Percentiles rank a stretch among this genome's conserved stretches.
These are phyloP conservation scores for Rubia occidens DNA, from an alignment of 305 asterid genomes.

Conservation along the genomic window DNA sequence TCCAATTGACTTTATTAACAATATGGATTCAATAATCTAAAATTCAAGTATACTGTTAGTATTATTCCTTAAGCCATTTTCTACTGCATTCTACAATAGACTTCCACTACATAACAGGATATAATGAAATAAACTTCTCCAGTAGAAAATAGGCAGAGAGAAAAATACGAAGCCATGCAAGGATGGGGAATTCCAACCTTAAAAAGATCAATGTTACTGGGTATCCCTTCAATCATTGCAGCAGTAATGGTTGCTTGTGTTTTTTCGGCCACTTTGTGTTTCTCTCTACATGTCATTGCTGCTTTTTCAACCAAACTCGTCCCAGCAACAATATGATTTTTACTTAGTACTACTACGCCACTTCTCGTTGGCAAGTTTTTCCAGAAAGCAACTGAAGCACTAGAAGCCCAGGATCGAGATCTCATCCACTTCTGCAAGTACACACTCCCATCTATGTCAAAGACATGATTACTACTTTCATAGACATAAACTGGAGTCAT, in stretches of 20 bases:
- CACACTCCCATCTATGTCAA: slow-evolving; percentile 77
- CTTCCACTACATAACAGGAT: background rate
- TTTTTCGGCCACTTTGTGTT: slow-evolving; percentile 61
- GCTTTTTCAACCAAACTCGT: slow-evolving; percentile 69
- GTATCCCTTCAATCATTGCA: slow-evolving; percentile 94
- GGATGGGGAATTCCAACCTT: slow-evolving; percentile 43
- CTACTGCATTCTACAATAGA: slow-evolving; percentile 1
- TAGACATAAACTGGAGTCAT: slow-evolving; percentile 26
- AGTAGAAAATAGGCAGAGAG: background rate
- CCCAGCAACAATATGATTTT: slow-evolving; percentile 67
- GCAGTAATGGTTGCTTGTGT: slow-evolving; percentile 94
- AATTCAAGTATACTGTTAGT: too few relatives aligned
- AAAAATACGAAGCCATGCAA: slow-evolving; percentile 7
- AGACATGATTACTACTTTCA: slow-evolving; percentile 37
- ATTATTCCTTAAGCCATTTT: background rate
- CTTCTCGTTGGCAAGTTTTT: slow-evolving; percentile 34
- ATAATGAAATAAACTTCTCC: background rate
- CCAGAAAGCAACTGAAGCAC: slow-evolving; percentile 73
- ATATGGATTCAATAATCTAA: background rate
- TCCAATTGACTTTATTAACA: background rate
- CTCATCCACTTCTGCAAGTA: slow-evolving; percentile 87
- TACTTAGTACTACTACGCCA: slow-evolving; percentile 59
- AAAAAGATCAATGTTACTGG: slow-evolving; percentile 89
- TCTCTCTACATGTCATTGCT: slow-evolving; percentile 58
- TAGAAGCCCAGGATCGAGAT: slow-evolving; percentile 70